Base-by-base conservation (phyloP, 1,139 yeast species). In the Sugiyamaella neomexicana region DNA sequence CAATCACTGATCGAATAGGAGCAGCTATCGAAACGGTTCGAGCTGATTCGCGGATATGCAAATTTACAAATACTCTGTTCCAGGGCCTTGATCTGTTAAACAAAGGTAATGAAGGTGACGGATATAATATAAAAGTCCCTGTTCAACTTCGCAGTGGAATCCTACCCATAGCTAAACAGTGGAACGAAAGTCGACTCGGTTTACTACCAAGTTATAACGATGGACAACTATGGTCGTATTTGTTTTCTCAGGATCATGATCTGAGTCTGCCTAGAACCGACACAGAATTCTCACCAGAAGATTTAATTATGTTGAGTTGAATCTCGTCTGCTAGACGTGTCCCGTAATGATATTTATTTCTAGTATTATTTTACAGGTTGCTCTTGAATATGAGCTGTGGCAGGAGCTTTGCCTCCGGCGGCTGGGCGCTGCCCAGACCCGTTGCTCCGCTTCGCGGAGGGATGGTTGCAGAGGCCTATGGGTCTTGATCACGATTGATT, bases 41-140 rank as follows among this genome's bases (percentile, higher is more conserved):
- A 7, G 6, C 31, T 17, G 55, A 52, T 27, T 41, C 43, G 5
- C 37, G 31, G 25, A 48, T 41, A 9, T 52, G 55, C 37, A 29
- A 36, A 17, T 38, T 23, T 17, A 46, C 55, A 12, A 36, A 15
- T 12, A 46, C 50, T 8, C 41, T 52, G 17, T 41, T 52, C 20
- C 37, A 42, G 32, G 55, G 51, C 6, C 34, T 52, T 13, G 55
- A 52, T 31, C 44, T 52, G 32, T 38, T 52, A 13, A 31, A 31
- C 5, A 46, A 29, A n/a, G 43, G 32, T 9, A 37, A 23, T 9
- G 42, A 37, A 7, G 29, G 37, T 7, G 51, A 46, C 41, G 47
- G 42, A 10, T 45, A 45, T 20, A 42, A 37, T 20, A 38, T 38
- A 9, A 44, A 45, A 20, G 34, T 52, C 15, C 55, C 55, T 10